Conservation (phyloP, 2,329 filamentous ascomycete genomes). For the Arthrobotrys entomopaga region DNA sequence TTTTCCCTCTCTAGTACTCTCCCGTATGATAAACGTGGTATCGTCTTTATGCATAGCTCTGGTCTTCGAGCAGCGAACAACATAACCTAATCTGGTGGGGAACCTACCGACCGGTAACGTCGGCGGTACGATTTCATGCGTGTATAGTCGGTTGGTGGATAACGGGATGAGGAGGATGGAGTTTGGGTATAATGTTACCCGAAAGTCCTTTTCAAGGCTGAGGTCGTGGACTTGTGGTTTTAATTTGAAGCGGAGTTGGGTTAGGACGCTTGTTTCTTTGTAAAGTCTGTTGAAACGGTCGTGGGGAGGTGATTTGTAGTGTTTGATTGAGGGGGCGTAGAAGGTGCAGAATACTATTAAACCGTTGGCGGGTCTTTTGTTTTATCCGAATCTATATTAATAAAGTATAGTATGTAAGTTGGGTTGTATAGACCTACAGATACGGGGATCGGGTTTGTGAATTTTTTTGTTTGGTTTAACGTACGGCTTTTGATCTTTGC, state of each 20-base stretch:
- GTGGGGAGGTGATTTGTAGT: constrained; percentile 8
- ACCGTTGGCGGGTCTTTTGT: constrained; percentile 29
- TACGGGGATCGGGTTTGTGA: no score
- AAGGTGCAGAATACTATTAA: constrained; percentile 30
- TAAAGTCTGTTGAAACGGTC: constrained; percentile 25
- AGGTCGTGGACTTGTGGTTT: constrained; percentile 19
- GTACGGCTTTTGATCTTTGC: constrained; percentile 37
- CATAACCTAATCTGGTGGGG: constrained; percentile 25
- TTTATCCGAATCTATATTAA: constrained; percentile 26
- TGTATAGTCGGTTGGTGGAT: constrained; percentile 30
- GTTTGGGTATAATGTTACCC: constrained; percentile 28
- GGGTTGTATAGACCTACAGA: no score
- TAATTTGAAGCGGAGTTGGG: constrained; percentile 25
- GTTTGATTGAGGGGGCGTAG: constrained; percentile 21
- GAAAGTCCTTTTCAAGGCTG: constrained; percentile 14
- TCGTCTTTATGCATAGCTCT: constrained; percentile 15
- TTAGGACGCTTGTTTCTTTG: constrained; percentile 25
- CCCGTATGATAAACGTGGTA: constrained; percentile 15
- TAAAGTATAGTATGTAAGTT: neutral
- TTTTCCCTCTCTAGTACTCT: constrained; percentile 14
- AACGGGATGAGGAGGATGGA: constrained; percentile 25
- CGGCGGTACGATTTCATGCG: constrained; percentile 31
- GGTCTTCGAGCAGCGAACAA: constrained; percentile 32
- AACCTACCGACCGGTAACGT: constrained; percentile 27
- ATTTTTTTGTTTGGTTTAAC: constrained; percentile 3